Evolutionary conservation across 768 basidiomycete genomes (phyloP), one percentile per base, ranked within the genome.

Genomic region (Serendipita sp.): DNA sequence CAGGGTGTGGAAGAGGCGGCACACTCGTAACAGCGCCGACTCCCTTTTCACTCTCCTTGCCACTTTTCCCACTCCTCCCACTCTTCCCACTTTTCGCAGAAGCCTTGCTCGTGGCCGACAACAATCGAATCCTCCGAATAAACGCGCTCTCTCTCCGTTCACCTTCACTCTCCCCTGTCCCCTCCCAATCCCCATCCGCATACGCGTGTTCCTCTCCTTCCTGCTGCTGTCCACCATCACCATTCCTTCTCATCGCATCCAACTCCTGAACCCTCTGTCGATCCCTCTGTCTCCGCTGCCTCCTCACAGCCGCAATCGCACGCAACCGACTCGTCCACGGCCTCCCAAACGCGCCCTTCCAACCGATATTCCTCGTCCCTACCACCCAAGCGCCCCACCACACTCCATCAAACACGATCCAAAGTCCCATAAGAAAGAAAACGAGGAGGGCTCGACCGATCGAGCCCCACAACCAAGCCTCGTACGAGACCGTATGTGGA

Each of bases 341-440:
- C 24, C 56, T 16, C 8, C 56, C 56, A 37, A 60, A 24, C 16
- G 56, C 56, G 56, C 56, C 56, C 16, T 35, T 60, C 56, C 56
- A 60, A 28, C 56, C 56, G 11, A 60, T 32, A 30, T 37, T 30
- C 28, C 56, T 24, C 34, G 56, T 60, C 24, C 56, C 56, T 8
- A 60, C 56, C 24, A 60, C 56, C 56, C 56, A 60, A 4, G 56
- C 56, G 32, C 56, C 56, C 56, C 56, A 60, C 56, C 56, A 60
- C 11, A 60, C 56, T 8, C 56, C 56, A 60, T 60, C 56, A 1
- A 60, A 16, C 18, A 60, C 56, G 56, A 60, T 60, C 56, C 56
- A 60, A 0, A 38, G 10, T 10, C 56, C 56, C 56, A 28, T 35
- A 1, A 60, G 2, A 10, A 60, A 32, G 11, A 60, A 16, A 11